Evolutionary conservation across 495 filamentous ascomycete genomes (phyloP).

Genomic region (Mycothermus thermophilus): DNA sequence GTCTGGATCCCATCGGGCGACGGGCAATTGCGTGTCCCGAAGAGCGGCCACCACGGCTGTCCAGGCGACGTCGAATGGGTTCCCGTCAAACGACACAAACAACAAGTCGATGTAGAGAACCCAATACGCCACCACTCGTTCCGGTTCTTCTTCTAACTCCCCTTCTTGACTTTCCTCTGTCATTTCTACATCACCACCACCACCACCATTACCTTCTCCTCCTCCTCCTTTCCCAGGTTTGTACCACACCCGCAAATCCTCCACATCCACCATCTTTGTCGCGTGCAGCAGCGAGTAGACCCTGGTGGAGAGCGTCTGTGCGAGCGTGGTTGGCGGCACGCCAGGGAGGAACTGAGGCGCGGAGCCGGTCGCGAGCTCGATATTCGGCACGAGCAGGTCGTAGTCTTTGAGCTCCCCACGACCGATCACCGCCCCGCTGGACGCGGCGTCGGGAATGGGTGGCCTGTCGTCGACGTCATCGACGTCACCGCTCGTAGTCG

Average conservation of each 20-base stretch:
- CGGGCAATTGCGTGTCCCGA: constrained; percentile 61
- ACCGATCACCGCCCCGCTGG: constrained; percentile 1
- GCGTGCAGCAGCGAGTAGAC: constrained; percentile 61
- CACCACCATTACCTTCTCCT: background rate
- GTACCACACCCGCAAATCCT: constrained; percentile 58
- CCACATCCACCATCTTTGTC: constrained; percentile 43
- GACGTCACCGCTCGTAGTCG: too few species aligned
- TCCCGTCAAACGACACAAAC: constrained; percentile 81
- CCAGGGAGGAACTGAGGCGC: constrained; percentile 74
- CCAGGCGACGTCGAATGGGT: constrained; percentile 84
- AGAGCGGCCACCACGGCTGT: constrained; percentile 71
- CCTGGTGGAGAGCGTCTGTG: constrained; percentile 70
- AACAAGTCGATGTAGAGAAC: constrained; percentile 84
- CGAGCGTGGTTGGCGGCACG: constrained; percentile 60
- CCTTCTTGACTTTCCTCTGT: constrained; percentile 32
- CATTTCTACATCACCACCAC: constrained; percentile 17
- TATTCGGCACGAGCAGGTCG: constrained; percentile 77
- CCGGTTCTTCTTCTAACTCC: constrained; percentile 23
- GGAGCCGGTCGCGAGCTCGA: constrained; percentile 81
- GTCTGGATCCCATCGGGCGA: constrained; percentile 76
- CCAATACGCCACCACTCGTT: constrained; percentile 75
- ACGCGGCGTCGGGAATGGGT: too few species aligned
- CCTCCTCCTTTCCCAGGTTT: constrained; percentile 23
- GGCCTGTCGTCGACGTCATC: too few species aligned
- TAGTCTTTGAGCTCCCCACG: constrained; percentile 37